Evolutionary conservation across 2,329 filamentous ascomycete genomes (phyloP), one percentile per base, ranked within the genome.

Genomic region (Didymellaceae sp.): DNA sequence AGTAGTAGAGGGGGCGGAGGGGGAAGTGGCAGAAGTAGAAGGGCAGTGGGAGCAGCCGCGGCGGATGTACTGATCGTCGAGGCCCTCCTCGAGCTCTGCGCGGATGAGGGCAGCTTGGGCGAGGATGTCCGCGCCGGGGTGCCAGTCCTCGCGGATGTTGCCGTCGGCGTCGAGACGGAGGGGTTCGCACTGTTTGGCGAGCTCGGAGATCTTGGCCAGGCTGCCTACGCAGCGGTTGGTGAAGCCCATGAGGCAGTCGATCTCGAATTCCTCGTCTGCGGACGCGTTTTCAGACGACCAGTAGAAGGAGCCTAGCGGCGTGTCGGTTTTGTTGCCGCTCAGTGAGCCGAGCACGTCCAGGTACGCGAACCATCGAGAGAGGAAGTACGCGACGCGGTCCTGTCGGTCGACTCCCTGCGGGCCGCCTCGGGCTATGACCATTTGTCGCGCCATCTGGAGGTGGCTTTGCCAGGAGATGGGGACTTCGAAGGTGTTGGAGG

Each of bases 361-460:
- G 71, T 94, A 94, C 1, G 87, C 88, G 57, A 94, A 88, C 90
- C 90, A 95, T 51, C 88, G 85, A 59, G 84, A 86, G 8, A 94
- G 80, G 65, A 95, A 94, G 44, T 87, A 87, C 45, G 86, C 81
- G 45, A 89, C 79, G 46, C 78, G 72, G 60, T 77, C 72, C 28
- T 71, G 61, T 75, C 80, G 62, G 73, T 73, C 71, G 58, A 82
- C 81, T 21, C 79, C 74, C 42, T 82, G 80, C 8, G 84, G 80
- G 16, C 85, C 83, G 31, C 81, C 81, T 6, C 88, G 84, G 3
- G 85, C 82, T 11, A 85, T 78, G 62, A 93, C 91, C 59, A 95
- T 84, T 61, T 88, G 83, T 2, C 90, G 84, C 1, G 90, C 90
- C 44, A 91, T 83, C 47, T 84, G 84, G 1, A 95, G 80, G 70